Base-by-base conservation (phyloP, 352 stramenopile species). In the Thalassiosira livingstoniorum region DNA sequence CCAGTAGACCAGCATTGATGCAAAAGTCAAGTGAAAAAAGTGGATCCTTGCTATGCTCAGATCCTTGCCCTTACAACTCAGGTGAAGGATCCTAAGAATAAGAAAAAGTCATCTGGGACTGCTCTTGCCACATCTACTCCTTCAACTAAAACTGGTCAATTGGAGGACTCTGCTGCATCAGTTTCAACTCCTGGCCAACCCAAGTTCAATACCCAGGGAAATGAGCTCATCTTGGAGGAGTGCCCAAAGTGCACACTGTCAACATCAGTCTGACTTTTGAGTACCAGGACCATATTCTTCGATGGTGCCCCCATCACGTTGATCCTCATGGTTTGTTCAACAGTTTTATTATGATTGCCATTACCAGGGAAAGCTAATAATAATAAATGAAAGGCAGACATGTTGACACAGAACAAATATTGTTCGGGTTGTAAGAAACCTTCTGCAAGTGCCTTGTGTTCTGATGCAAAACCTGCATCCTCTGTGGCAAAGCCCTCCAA, bases 1-100 rank as follows among this genome's bases (percentile, higher is more conserved):
- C 21, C 58, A 77, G 54, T 77, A 67, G 15, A 66, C 42, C 11
- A 77, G 68, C 37, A 77, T 77, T 53, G 45, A 54, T 61, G 71
- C 51, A 3, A 37, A 62, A 31, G 39, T 60, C 2, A 4, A 7
- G 29, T 79, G 71, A 43, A 13, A 2, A 72, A 71, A 18, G 71
- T 79, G 1, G 55, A 72, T 54, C 68, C 68, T 2, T 29, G 39
- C 1, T 25, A 66, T 54, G 68, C 68, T 1, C 37, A 55, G 34
- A 35, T 77, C 27, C 39, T 54, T 51, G 32, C 61, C 1, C 37
- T 75, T 1, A 57, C 67, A 18, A 63, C 43, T 39, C 2, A 39
- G 32, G 21, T 75, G 2, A 3, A n/a, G 29, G 5, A n/a, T n/a
- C n/a, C n/a, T n/a, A n/a, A 37, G 65, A 75, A 35, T 21, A 11